Percentiles rank a stretch among this genome's conserved stretches.
These are phyloP conservation scores for Trichosporon coremiiforme DNA, from an alignment of 1,284 basidiomycete genomes.

Conservation along the genomic window DNA sequence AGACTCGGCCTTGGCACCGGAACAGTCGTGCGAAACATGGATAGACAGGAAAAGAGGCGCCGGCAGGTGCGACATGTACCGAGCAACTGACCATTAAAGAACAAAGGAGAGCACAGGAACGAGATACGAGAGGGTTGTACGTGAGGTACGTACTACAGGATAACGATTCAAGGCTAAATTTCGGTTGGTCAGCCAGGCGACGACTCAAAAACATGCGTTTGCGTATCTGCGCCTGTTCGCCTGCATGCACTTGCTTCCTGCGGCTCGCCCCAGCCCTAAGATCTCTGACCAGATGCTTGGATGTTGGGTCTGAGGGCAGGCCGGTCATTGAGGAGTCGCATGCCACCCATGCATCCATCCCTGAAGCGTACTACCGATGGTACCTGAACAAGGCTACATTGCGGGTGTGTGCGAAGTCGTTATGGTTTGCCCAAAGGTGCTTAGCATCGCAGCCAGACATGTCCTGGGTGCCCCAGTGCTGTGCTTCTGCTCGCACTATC, in stretches of 20 bases:
- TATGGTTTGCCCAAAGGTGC: conserved; percentile 7
- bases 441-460: neutral
- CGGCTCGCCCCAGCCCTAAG: neutral
- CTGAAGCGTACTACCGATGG: conserved; percentile 11
- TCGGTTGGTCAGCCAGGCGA: conserved; percentile 6
- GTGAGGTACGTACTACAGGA: conserved; percentile 1
- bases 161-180: conserved; percentile 12
- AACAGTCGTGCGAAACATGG: too few species aligned
- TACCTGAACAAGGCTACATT: neutral
- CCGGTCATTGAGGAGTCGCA: neutral
- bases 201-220: neutral
- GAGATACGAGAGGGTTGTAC: conserved; percentile 4
- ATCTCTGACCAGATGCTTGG: neutral
- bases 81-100: neutral
- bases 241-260: conserved; percentile 6
- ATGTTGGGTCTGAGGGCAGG: neutral
- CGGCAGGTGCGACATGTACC: neutral
- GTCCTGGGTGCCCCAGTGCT: conserved; percentile 1
- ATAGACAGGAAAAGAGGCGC: neutral
- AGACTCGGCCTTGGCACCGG: neutral
- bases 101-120: neutral
- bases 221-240: conserved; percentile 9
- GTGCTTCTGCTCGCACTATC: neutral
- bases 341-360: conserved; percentile 8
- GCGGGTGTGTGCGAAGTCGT: conserved; percentile 6